Evolutionary conservation across 305 asterid species (phyloP), one percentile per base, ranked within the genome.

Genomic region (Salvia sclarea): DNA sequence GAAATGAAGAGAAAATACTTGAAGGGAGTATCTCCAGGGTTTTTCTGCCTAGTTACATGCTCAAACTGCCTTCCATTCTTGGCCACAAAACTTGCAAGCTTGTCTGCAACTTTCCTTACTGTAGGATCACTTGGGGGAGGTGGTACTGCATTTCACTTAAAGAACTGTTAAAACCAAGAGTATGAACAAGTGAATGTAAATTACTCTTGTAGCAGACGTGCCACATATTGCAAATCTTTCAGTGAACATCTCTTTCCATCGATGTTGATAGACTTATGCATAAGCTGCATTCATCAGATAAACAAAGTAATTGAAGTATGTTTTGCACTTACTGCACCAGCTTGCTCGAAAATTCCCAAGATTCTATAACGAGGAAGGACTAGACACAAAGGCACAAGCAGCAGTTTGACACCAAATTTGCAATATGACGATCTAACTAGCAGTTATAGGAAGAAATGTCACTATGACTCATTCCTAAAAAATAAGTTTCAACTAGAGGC

Each of bases 91-190:
- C 91, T 89, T 65, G 98, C 96, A 71, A 87, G 82, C 76, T 85
- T 92, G 80, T 89, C 99, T 45, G 95, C 97, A 72, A 86, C 95
- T 64, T 81, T 89, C 92, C 76, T 89, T 82, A 94, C 98, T 70
- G 95, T 78, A 70, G 95, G 92, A 89, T 91, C 97, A 84, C 95
- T 91, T 78, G 98, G 98, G 72, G 80, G 77, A 83, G 86, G 76
- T 20, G 91, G 95, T 79, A 84, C 97, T 89, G 98, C 97, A 89
- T 83, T 75, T 87, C 89, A 91, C 98, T 91, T 89, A 89, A 89
- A 89, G 81, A 89, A 91, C 96, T 72, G 84, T 94, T 89, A 91
- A 91, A 83, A 94, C 96, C 92, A 85, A 82, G 80, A 80, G 79
- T 81, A 88, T 88, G 89, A 81, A 86, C 82, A 84, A 85, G 84